A percentile compares a stretch with the other conserved stretches of the same genome.
phyloP scores from a whole-genome alignment of 805 yeast species.

The Myxozyma mucilagina region DNA sequence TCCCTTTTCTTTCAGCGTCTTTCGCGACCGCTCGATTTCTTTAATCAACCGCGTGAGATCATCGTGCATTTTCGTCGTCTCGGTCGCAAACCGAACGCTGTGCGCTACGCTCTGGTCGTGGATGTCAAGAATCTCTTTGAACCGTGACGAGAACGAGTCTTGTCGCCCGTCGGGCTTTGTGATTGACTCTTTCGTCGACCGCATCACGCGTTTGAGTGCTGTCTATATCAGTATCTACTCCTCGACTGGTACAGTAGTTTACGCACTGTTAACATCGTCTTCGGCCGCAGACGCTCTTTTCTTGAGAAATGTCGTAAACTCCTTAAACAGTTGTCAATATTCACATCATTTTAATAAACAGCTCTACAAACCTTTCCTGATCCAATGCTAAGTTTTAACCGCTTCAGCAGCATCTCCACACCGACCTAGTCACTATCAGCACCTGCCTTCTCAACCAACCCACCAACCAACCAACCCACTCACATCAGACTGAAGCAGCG shows the following conservation, averaged over 20 bases:
- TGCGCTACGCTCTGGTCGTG: constrained; percentile 81
- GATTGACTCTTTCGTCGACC: constrained; percentile 53
- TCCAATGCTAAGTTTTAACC: constrained; percentile 75
- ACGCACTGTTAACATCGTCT: constrained; percentile 49
- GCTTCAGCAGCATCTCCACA: constrained; percentile 65
- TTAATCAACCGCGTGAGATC: constrained; percentile 72
- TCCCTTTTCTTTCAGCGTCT: constrained; percentile 77
- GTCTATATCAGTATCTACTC: constrained; percentile 44
- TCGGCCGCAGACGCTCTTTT: constrained; percentile 77
- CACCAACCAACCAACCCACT: not conserved
- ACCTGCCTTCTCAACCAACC: not conserved
- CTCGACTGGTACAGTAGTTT: not conserved
- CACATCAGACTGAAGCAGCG: constrained; percentile 23
- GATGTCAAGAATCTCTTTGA: constrained; percentile 68
- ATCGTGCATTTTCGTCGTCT: constrained; percentile 80
- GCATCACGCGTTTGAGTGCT: constrained; percentile 70
- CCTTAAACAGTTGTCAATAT: constrained; percentile 11
- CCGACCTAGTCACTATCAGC: constrained; percentile 52
- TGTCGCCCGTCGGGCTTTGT: constrained; percentile 53
- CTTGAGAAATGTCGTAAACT: constrained; percentile 73
- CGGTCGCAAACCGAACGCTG: constrained; percentile 62
- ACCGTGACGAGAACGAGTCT: constrained; percentile 65
- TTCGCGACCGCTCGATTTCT: constrained; percentile 71
- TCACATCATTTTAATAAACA: not conserved
- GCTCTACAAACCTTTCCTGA: constrained; percentile 63